A percentile compares a stretch with the other conserved stretches of the same genome.
Evolutionary conservation across 2,329 filamentous ascomycete genomes (phyloP).

Genomic region (Pseudocercospora cruenta): DNA sequence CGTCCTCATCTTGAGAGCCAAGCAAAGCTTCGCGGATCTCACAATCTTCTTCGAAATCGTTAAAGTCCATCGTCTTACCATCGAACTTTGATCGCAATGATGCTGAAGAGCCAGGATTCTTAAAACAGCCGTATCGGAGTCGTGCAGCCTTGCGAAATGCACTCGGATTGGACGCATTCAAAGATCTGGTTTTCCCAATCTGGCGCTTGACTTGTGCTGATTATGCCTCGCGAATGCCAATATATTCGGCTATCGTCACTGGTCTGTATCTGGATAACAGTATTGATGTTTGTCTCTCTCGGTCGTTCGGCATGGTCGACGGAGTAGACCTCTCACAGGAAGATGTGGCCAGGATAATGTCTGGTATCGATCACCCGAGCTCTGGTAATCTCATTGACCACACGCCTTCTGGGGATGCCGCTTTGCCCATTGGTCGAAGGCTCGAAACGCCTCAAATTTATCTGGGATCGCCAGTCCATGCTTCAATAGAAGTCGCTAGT

Average conservation of each 20-base stretch:
- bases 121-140: background rate
- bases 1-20: background rate
- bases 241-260: too few species aligned
- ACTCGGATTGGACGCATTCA: background rate
- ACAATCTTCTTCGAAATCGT: background rate
- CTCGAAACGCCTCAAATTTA: too few species aligned
- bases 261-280: too few species aligned
- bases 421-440: background rate
- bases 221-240: too few species aligned
- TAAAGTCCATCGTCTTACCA: background rate
- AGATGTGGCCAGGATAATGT: background rate
- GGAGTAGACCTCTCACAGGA: background rate
- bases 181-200: too few species aligned
- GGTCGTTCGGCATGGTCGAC: too few species aligned
- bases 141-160: background rate
- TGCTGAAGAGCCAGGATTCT: background rate
- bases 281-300: too few species aligned
- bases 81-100: background rate
- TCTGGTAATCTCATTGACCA: background rate
- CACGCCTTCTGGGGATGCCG: background rate
- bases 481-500: slow-evolving; percentile 5
- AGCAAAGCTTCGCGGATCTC: background rate
- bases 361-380: background rate
- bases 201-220: too few species aligned
- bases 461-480: background rate